Conservation (phyloP, 331 rosid species). For the Acacia pycnantha region DNA sequence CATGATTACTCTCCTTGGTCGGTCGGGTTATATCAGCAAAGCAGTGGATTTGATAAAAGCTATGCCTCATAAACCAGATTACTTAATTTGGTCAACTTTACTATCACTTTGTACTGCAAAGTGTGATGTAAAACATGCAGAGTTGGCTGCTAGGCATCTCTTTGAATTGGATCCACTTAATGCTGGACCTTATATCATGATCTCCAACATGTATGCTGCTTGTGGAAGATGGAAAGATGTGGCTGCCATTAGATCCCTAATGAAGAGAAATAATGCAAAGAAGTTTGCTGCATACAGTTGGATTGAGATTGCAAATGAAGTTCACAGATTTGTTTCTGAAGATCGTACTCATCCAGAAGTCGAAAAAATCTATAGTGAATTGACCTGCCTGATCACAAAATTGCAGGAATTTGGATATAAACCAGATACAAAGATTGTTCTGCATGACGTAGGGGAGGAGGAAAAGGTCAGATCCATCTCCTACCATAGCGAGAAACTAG, state of each 20-base stretch:
- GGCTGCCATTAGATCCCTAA: constrained; percentile 42
- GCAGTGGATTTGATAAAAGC: constrained; percentile 43
- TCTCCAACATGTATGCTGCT: constrained; percentile 57
- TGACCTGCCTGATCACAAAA: constrained; percentile 33
- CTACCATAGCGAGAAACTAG: constrained; percentile 61
- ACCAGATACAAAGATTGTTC: constrained; percentile 45
- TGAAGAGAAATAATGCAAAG: constrained; percentile 45
- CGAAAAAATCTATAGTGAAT: constrained; percentile 36
- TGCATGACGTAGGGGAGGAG: constrained; percentile 57
- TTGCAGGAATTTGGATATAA: constrained; percentile 44
- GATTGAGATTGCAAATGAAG: constrained; percentile 47
- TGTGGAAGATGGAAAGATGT: constrained; percentile 58
- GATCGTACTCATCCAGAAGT: constrained; percentile 44
- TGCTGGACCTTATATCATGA: constrained; percentile 57
- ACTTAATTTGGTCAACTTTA: constrained; percentile 46
- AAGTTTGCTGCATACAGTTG: constrained; percentile 58
- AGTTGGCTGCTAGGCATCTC: constrained; percentile 46
- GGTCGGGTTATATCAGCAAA: constrained; percentile 37
- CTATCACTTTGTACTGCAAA: constrained; percentile 43
- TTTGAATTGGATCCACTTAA: constrained; percentile 46
- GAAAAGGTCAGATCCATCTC: constrained; percentile 54
- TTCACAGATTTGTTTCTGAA: constrained; percentile 51
- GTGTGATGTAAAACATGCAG: constrained; percentile 41
- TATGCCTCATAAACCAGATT: constrained; percentile 48
- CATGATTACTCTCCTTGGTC: constrained; percentile 54